Base-by-base conservation (phyloP, 2,329 filamentous ascomycete species). In the Ascochyta fabae region DNA sequence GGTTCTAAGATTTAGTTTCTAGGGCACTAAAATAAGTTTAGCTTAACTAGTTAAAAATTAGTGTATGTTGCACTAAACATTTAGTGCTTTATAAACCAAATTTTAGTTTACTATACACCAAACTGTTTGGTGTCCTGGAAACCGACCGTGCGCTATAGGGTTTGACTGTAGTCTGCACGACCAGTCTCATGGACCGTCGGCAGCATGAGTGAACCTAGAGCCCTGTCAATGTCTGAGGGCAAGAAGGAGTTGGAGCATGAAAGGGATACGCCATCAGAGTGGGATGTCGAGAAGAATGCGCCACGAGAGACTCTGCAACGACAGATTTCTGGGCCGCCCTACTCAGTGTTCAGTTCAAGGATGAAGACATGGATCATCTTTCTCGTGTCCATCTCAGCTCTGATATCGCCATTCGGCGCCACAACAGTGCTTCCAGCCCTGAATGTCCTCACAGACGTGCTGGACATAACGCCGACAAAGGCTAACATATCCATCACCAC, bases 401-500 rank as follows among this genome's bases (percentile, higher is more conserved):
- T 84, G 27, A 84, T 85, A 69, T 83, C 82, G 3, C 82, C 83
- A 1, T 68, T 76, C 39, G 73, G 74, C 1, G 75, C 70, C 1
- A 73, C 69, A 6, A 74, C 74, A 15, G 78, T 77, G 53, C 71
- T 73, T 31, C 76, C 75, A 4, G 73, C 70, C 1, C 48, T 77
- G 34, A 72, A 71, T 26, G 66, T 62, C 62, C 70, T 67, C 54
- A 73, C 69, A 0, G 53, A 62, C 3, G 75, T 78, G 7, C 64
- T 82, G 19, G 46, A 77, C 22, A 78, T 82, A 1, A 75, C 79
- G 1, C 70, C 69, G 6, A 74, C 77, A 1, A 71, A 76, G 51
- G 77, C 81, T 48, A 83, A 84, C 56, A 66, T 84, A 39, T 83
- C 82, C 0, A 70, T 84, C 7, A 84, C 81, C 1, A 80, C 77